Percentiles rank a stretch among this genome's conserved stretches.
Conservation (phyloP, 1,139 yeast genomes). For the Blastobotrys indianensis region DNA sequence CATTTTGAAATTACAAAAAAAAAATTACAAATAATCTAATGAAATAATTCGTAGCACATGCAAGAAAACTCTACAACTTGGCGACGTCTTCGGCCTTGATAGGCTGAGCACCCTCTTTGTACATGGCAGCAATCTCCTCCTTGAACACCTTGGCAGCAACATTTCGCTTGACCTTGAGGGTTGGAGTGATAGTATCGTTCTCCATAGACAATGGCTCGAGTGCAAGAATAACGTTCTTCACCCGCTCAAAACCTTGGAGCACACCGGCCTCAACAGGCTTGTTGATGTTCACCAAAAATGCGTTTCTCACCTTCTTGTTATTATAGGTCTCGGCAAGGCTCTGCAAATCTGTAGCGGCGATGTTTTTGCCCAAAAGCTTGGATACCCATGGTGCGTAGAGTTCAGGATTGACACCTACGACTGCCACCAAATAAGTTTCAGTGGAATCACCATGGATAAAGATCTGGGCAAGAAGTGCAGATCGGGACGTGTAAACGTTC, state of each 20-base stretch:
- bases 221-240: constrained; percentile 54
- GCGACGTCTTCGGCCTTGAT: constrained; percentile 7
- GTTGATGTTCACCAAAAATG: constrained; percentile 32
- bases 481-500: constrained; percentile 51
- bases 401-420: constrained; percentile 55
- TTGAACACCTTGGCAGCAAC: constrained; percentile 50
- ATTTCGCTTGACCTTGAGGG: constrained; percentile 64
- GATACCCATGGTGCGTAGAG: constrained; percentile 30
- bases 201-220: constrained; percentile 64
- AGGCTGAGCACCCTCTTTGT: constrained; percentile 48
- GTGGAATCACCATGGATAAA: constrained; percentile 68
- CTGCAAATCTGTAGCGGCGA: constrained; percentile 27
- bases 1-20: background rate
- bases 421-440: constrained; percentile 54
- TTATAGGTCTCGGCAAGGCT: constrained; percentile 28
- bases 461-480: constrained; percentile 49
- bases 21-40: background rate
- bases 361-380: constrained; percentile 20
- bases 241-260: constrained; percentile 51
- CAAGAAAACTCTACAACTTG: constrained; percentile 7
- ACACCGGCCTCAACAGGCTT: constrained; percentile 28
- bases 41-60: background rate
- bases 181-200: constrained; percentile 65
- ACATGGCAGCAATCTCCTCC: constrained; percentile 46
- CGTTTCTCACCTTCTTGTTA: constrained; percentile 30